Percentiles rank a stretch among this genome's conserved stretches.
Conservation (phyloP, 352 stramenopile genomes). For the Phytophthora sansomeana region DNA sequence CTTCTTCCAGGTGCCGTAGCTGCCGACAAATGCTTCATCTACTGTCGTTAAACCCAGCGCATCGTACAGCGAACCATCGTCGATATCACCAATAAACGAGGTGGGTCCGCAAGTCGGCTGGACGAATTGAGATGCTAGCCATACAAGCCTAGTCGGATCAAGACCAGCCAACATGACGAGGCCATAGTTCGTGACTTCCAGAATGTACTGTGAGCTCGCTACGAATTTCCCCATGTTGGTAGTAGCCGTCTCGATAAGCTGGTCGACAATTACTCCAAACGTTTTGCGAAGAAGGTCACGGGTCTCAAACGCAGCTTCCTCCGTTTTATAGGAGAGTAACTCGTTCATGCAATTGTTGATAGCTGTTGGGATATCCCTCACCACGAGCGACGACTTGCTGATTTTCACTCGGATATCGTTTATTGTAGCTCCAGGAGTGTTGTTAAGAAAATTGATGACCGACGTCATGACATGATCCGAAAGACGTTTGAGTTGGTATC, state of each 20-base stretch:
- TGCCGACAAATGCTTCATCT: conserved; percentile 35
- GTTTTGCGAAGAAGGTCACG: conserved; percentile 31
- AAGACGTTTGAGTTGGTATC: conserved; percentile 35
- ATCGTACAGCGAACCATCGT: conserved; percentile 19
- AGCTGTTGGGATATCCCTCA: conserved; percentile 20
- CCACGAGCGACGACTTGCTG: conserved; percentile 21
- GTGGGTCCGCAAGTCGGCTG: conserved; percentile 41
- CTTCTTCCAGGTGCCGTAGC: conserved; percentile 33
- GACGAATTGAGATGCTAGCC: conserved; percentile 42
- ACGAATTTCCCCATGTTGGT: conserved; percentile 24
- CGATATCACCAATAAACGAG: conserved; percentile 28
- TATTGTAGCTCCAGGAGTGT: conserved; percentile 10
- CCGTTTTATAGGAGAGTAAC: conserved; percentile 23
- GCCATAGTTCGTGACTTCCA: conserved; percentile 43
- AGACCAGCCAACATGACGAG: conserved; percentile 38
- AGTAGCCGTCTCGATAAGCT: conserved; percentile 20
- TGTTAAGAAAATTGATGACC: conserved; percentile 25
- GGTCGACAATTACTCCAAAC: conserved; percentile 29
- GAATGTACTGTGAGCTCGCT: conserved; percentile 30
- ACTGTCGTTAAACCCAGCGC: conserved; percentile 21
- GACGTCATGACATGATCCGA: conserved; percentile 26
- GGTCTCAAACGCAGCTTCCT: conserved; percentile 22
- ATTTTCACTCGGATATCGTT: conserved; percentile 29
- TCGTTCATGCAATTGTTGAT: conserved; percentile 34
- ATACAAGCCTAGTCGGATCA: conserved; percentile 42